Evolutionary conservation across 2,329 filamentous ascomycete genomes (phyloP), one percentile per base, ranked within the genome.

Genomic region (Colletotrichum viniferum): DNA sequence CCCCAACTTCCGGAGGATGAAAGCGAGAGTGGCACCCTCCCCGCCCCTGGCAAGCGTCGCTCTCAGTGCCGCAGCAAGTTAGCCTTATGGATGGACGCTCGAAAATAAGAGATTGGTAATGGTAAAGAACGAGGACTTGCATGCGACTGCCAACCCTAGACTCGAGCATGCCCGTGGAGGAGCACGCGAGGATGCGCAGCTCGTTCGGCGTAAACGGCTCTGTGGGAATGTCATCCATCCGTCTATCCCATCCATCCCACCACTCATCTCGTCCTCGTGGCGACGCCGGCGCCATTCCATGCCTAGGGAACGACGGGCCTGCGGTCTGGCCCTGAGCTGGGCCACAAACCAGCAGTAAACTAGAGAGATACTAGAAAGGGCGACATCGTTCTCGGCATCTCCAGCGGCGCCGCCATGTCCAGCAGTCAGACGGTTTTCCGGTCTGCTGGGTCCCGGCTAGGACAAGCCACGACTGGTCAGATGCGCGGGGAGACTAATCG

Each of bases 31-130:
- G 43, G 48, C 14, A 9, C 52, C 58, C 28, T 21, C 18, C 32
- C 24, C 26, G 38, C 38, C 55, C 74, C 60, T 36, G 71, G 36
- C 66, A 69, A 74, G 71, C 60, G 70, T 74, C 71, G 70, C 60
- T 55, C 61, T 64, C 64, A 73, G 62, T 69, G 64, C 73, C 73
- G 70, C 64, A 74, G 71, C 61, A 24, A 71, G 65, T 76, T 69
- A 76, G 74, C 74, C 74, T 76, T 74, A 66, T 34, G 38, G 55
- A 70, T 65, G 62, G 71, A 26, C 74, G 64, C 60, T 32, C 16
- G 64, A 18, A 61, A 70, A 58, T 69, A 71, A 76, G 61, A 62
- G 36, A 56, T 69, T 71, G 71, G 71, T 70, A 74, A 74, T 74
- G 60, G 48, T 7, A 52, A 65, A 18, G 38, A 56, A 63, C 69